These are phyloP conservation scores for Dipodascus albidus DNA, from an alignment of 805 yeast species.

Conservation along the genomic window DNA sequence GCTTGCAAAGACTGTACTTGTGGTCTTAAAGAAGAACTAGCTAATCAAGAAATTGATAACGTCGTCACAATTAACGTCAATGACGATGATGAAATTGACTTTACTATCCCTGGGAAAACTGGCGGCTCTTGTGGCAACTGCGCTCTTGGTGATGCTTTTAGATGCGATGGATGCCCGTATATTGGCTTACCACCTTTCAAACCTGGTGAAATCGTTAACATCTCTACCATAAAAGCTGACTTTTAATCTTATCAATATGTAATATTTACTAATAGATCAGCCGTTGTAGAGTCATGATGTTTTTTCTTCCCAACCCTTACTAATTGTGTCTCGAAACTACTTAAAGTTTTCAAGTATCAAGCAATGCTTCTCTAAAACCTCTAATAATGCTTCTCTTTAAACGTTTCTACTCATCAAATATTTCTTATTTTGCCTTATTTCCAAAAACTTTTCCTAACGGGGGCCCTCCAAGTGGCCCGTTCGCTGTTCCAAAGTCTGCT, in stretches of 20 bases:
- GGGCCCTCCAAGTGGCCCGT: constrained; percentile 50
- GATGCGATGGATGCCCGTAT: constrained; percentile 98
- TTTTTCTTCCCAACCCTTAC: neutral
- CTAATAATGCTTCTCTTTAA: too few species aligned
- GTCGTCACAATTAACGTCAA: constrained; percentile 44
- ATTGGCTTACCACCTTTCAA: constrained; percentile 96
- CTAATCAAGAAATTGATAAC: constrained; percentile 37
- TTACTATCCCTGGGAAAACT: constrained; percentile 91
- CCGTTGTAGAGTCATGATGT: neutral
- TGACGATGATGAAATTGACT: constrained; percentile 84
- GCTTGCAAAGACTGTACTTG: constrained; percentile 99
- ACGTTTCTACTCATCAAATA: neutral
- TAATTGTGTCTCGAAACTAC: neutral
- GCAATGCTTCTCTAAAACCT: neutral
- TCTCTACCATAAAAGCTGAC: constrained; percentile 32
- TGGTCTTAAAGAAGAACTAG: constrained; percentile 82
- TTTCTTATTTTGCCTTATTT: constrained; percentile 48
- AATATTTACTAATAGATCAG: too few species aligned
- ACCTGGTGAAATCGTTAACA: constrained; percentile 84
- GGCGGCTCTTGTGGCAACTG: constrained; percentile 94
- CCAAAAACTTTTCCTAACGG: constrained; percentile 64
- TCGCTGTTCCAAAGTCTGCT: constrained; percentile 40
- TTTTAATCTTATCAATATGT: neutral
- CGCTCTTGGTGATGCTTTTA: constrained; percentile 93
- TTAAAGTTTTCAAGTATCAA: neutral